These are phyloP conservation scores for Gleditsia sinensis DNA, from an alignment of 306 rosid genomes.

Conservation along the genomic window DNA sequence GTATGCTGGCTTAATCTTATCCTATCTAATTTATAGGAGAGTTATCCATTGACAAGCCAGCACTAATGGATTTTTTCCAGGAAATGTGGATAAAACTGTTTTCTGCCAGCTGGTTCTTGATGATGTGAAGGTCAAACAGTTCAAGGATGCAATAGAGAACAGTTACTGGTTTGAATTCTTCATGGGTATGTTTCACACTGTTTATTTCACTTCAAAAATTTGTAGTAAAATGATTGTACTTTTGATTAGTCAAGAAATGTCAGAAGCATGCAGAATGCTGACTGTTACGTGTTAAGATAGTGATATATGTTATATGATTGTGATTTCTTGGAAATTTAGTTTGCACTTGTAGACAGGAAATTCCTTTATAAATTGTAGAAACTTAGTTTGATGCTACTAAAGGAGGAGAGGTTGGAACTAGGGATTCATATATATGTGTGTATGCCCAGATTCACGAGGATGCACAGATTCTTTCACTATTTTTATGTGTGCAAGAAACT, in stretches of 20 bases:
- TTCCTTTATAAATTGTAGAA: background rate
- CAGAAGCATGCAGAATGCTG: conserved; percentile 28
- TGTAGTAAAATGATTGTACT: conserved; percentile 8
- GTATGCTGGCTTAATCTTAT: conserved; percentile 47
- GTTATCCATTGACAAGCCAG: background rate
- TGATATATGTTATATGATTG: background rate
- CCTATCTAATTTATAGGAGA: conserved; percentile 21
- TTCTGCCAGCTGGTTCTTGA: conserved; percentile 73
- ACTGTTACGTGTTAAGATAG: background rate
- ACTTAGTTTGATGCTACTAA: conserved; percentile 3
- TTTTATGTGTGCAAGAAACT: background rate
- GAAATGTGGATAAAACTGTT: conserved; percentile 71
- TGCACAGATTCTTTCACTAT: background rate
- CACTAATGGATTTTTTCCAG: conserved; percentile 48
- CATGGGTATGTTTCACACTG: conserved; percentile 70
- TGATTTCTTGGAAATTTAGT: conserved; percentile 11
- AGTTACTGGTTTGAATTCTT: conserved; percentile 97
- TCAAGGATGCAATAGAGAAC: conserved; percentile 95
- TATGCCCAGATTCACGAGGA: background rate
- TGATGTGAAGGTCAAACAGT: conserved; percentile 71
- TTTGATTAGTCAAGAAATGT: conserved; percentile 23
- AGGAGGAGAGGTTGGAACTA: background rate
- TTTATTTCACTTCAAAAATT: conserved; percentile 15
- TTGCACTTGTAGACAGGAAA: background rate
- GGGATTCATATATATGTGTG: background rate